Evolutionary conservation across 116 monocot species (phyloP).

Genomic region (Cymodocea nodosa): DNA sequence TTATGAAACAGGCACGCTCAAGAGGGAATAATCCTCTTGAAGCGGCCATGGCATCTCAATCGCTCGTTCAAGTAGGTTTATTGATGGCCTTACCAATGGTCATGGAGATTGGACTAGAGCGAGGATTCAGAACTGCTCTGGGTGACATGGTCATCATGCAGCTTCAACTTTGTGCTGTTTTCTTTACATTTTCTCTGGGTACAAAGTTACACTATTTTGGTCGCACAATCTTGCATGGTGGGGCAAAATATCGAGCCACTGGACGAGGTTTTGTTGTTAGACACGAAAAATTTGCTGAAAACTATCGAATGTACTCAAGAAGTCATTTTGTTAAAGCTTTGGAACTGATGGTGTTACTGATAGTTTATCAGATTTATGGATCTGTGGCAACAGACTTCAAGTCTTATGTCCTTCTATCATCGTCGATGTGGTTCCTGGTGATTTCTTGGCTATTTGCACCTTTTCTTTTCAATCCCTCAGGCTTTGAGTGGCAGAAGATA

Average conservation of each 20-base stretch:
- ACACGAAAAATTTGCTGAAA: constrained; percentile 87
- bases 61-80: constrained; percentile 73
- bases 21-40: constrained; percentile 50
- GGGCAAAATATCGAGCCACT: constrained; percentile 81
- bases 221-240: constrained; percentile 68
- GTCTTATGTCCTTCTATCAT: constrained; percentile 44
- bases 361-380: constrained; percentile 67
- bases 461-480: constrained; percentile 93
- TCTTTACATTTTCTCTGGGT: constrained; percentile 79
- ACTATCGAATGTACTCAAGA: constrained; percentile 85
- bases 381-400: constrained; percentile 14
- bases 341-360: constrained; percentile 60
- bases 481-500: constrained; percentile 93
- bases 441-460: constrained; percentile 78
- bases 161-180: constrained; percentile 68
- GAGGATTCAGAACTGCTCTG: constrained; percentile 68
- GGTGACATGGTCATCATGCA: constrained; percentile 80
- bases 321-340: constrained; percentile 87
- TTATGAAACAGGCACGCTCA: constrained; percentile 30
- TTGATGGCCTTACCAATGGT: constrained; percentile 84
- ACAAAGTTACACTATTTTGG: constrained; percentile 74
- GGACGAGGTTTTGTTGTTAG: constrained; percentile 90
- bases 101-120: constrained; percentile 80
- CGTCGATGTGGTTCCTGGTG: constrained; percentile 85
- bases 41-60: constrained; percentile 75